phyloP scores from a whole-genome alignment of 2,329 filamentous ascomycete genomes.

The Proliferodiscus dingleyae region DNA sequence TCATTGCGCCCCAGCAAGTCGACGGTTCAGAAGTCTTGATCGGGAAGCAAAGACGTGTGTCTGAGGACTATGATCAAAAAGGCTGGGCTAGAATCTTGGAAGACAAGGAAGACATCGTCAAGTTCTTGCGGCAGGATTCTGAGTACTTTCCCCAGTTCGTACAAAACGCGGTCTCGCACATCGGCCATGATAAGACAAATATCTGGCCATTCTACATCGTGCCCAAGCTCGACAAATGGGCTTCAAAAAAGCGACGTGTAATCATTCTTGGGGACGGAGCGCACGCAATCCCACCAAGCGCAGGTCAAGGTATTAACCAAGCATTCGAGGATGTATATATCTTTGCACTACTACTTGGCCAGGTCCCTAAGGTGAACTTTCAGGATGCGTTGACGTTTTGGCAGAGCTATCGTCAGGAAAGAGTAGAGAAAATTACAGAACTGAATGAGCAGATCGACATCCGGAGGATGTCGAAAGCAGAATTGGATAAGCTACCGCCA shows the following conservation, averaged over 20 bases:
- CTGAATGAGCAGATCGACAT: constrained; percentile 45
- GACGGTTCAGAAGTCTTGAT: constrained; percentile 47
- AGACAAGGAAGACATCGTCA: constrained; percentile 36
- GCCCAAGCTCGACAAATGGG: constrained; percentile 39
- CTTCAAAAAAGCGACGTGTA: constrained; percentile 32
- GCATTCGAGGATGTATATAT: constrained; percentile 47
- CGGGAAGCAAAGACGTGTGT: constrained; percentile 39
- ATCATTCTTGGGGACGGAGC: constrained; percentile 45
- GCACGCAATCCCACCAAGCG: constrained; percentile 44
- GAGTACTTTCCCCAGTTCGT: constrained; percentile 35
- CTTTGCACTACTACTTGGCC: constrained; percentile 37
- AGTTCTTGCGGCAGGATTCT: constrained; percentile 33
- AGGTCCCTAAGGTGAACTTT: constrained; percentile 23
- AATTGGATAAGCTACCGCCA: constrained; percentile 22
- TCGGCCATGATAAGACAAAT: constrained; percentile 34
- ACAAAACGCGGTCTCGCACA: constrained; percentile 33
- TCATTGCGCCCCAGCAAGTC: constrained; percentile 43
- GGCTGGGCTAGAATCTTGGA: constrained; percentile 39
- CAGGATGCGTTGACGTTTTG: constrained; percentile 36
- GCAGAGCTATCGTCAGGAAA: constrained; percentile 44
- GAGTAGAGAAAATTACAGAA: constrained; percentile 43
- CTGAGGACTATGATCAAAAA: constrained; percentile 34
- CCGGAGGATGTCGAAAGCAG: constrained; percentile 39
- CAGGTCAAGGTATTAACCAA: constrained; percentile 44
- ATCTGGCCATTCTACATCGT: constrained; percentile 44